Evolutionary conservation across 371 early-diverging fungal species (phyloP), one percentile per base, ranked within the genome.

Genomic region (Saksenaea oblongispora): DNA sequence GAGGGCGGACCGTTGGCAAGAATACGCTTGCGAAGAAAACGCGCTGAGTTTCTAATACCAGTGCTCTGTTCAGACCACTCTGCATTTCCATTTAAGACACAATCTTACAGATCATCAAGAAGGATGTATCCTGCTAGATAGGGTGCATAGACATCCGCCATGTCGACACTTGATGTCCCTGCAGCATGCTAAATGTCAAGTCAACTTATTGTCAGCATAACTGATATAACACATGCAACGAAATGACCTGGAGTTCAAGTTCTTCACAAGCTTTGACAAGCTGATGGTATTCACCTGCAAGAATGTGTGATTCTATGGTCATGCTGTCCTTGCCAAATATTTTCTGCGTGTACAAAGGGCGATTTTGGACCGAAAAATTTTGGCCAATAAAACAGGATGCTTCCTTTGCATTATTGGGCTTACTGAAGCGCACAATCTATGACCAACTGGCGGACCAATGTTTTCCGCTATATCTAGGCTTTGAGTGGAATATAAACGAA

Each of bases 21-120:
- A 34, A 70, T 65, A 44, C 76, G 65, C 34, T 75, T 72, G 13
- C 73, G 73, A 34, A 75, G 56, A 54, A 65, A 62, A 15, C 71
- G 61, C 37, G 73, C 73, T 15, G 66, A 44, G 34, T 75, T 63
- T 36, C 76, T 75, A 58, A 51, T 15, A 41, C 8, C 22, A 13
- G 57, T 36, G 39, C 18, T 56, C 17, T 56, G 3, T 34, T 56
- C 37, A 47, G 51, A 47, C 51, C 1, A 47, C 10, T 13, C 37
- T n/a, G 18, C n/a, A 10, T 17, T 27, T 13, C 14, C 24, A 11
- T 56, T 7, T 17, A n/a, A 54, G 18, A 34, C 5, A 13, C 22
- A 31, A 27, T 36, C 64, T 62, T 75, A 72, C 76, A 75, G 66
- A 39, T 75, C 69, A 44, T 70, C 42, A 15, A 39, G 55, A 2